Base-by-base conservation (phyloP, 2,329 filamentous ascomycete genomes). In the Cryphonectria naterciae region DNA sequence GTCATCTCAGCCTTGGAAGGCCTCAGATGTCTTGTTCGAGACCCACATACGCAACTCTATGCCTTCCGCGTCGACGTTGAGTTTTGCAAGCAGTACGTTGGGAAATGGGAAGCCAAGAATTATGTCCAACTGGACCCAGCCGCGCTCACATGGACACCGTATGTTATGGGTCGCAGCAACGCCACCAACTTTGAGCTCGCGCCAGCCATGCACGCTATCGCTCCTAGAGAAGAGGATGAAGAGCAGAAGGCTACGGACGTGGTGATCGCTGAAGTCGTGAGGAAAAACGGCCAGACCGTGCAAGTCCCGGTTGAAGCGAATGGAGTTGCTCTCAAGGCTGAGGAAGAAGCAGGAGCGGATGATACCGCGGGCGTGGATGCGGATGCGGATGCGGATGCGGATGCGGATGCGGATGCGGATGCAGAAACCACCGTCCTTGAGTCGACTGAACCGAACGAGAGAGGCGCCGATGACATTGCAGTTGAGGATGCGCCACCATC, bases 1-100 rank as follows among this genome's bases (percentile, higher is more conserved):
- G 95, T 98, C 72, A 93, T 99, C 17, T 97, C 96, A 17, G 95
- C 93, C 0, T 85, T 99, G 2, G 96, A 99, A 82, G 94, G 93
- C 0, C 84, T 99, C 15, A 91, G 95, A 58, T 95, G 94, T 68
- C 87, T 99, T 35, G 93, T 98, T 22, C 89, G 94, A 71, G 96
- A 99, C 79, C 94, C 95, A 1, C 86, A 93, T 69, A 97, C 95
- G 0, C 93, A 92, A 72, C 87, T 92, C 6, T 99, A 99, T 79
- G 96, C 94, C 1, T 90, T 99, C 74, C 90, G 96, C 43, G 88
- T 98, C 28, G 95, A 98, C 79, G 85, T 93, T 70, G 87, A 90
- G 4, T 97, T 95, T 78, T 98, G 95, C 80, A 89, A 89, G 70
- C 90, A 95, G 74, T 97, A 97, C 76, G 92, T 98, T 72, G 88